Evolutionary conservation across 441 rosid genomes (phyloP).

Genomic region (Caryocar brasiliense): DNA sequence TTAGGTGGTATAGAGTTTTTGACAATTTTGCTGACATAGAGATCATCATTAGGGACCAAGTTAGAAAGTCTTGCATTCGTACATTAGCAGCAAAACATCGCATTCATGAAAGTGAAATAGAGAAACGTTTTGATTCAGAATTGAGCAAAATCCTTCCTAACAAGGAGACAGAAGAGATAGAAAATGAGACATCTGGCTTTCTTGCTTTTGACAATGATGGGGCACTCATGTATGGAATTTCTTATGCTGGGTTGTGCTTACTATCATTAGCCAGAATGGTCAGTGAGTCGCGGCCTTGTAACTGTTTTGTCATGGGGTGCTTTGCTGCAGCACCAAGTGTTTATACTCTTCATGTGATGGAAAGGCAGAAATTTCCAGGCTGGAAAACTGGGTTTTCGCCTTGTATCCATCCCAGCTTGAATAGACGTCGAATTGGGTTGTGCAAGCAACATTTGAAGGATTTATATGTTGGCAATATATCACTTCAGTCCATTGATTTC

Average conservation of each 20-base stretch:
- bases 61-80: constrained; percentile 74
- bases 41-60: constrained; percentile 37
- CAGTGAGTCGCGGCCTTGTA: constrained; percentile 61
- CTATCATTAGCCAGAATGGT: constrained; percentile 67
- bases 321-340: constrained; percentile 58
- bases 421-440: constrained; percentile 66
- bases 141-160: constrained; percentile 44
- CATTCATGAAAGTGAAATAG: constrained; percentile 60
- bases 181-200: constrained; percentile 25
- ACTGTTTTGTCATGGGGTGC: constrained; percentile 71
- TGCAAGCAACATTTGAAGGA: constrained; percentile 64
- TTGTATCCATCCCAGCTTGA: constrained; percentile 80
- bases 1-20: constrained; percentile 55
- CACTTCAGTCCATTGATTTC: constrained; percentile 77
- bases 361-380: constrained; percentile 84
- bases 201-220: constrained; percentile 43
- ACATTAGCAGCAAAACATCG: constrained; percentile 77
- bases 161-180: constrained; percentile 43
- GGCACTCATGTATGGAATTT: constrained; percentile 55
- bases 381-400: constrained; percentile 89
- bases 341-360: constrained; percentile 79
- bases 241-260: constrained; percentile 54
- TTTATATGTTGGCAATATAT: constrained; percentile 59
- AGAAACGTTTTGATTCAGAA: constrained; percentile 58
- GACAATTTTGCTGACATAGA: constrained; percentile 62